Evolutionary conservation across 2,329 filamentous ascomycete genomes (phyloP), one percentile per base, ranked within the genome.

Genomic region (Immersiporthe knoxdaviesiana): DNA sequence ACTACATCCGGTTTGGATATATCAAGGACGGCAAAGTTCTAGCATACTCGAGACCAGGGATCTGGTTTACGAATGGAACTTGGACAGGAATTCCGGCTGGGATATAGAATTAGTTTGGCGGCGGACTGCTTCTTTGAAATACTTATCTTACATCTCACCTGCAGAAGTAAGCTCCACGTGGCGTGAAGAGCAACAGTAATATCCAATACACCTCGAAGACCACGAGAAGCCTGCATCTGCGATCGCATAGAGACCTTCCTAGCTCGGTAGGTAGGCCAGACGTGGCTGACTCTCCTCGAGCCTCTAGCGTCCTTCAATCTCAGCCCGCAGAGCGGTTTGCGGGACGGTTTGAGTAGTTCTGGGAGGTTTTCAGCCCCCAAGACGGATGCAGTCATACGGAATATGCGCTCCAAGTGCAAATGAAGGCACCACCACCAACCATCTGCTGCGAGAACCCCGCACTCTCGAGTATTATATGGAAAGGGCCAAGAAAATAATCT

Each of bases 1-100:
- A 73, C 24, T 72, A 71, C 5, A 68, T 73, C 12, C 63, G 72
- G 1, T 73, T 73, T 37, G 68, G 70, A n/a, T 73, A 68, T 59
- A 44, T 73, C 1, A 70, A 68, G 62, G 52, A 69, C 14, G 69
- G 66, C 3, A 44, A 58, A 52, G 58, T 69, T 32, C 24, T 73
- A 50, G 63, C 12, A 2, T 73, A 70, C 27, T 72, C 68, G 10
- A 41, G 70, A 5, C 68, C 69, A 1, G 72, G 72, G 1, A 59
- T 65, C 14, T 73, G 72, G 72, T 66, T 70, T n/a, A 59, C 65
- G 0, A 50, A 72, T 50, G 72, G 72, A 2, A 54, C 56, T 2
- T 73, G 72, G 72, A 70, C 52, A 60, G 71, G 70, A 1, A 60
- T 72, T 35, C 64, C 64, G 32, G 32, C 47, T 11, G 63, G 54